Conservation (phyloP, 1,284 basidiomycete genomes). For the Tilletia horrida region DNA sequence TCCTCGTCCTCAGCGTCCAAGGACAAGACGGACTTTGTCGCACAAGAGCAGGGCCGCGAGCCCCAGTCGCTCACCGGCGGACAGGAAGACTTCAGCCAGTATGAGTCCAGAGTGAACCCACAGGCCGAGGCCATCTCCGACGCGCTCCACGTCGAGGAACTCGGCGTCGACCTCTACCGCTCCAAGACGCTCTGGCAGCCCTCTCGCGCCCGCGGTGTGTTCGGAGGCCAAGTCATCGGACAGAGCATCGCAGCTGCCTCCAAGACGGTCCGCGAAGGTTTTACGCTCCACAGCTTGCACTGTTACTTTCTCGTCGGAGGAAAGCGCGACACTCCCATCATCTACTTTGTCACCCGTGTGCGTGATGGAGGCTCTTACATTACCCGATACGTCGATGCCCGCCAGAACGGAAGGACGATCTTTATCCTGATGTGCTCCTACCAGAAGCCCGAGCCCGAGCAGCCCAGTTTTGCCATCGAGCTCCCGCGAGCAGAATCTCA, state of each 20-base stretch:
- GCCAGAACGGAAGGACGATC: conserved; percentile 39
- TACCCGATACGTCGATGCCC: conserved; percentile 46
- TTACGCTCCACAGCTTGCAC: conserved; percentile 41
- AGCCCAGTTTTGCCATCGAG: conserved; percentile 45
- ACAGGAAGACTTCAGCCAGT: conserved; percentile 15
- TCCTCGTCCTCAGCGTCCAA: neutral
- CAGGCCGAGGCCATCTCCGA: conserved; percentile 31
- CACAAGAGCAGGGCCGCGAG: conserved; percentile 15
- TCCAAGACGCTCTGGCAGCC: conserved; percentile 43
- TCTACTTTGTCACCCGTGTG: conserved; percentile 44
- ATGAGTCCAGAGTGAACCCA: conserved; percentile 8
- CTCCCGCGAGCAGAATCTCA: conserved; percentile 25
- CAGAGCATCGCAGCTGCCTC: conserved; percentile 43
- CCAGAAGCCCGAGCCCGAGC: conserved; percentile 43
- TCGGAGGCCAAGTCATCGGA: conserved; percentile 51
- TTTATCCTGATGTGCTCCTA: conserved; percentile 50
- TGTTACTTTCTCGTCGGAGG: conserved; percentile 50
- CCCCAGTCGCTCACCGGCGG: conserved; percentile 14
- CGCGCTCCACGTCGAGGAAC: conserved; percentile 43
- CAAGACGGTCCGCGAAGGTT: conserved; percentile 38
- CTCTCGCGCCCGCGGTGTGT: conserved; percentile 46
- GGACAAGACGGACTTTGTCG: conserved; percentile 12
- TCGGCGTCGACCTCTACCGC: conserved; percentile 40
- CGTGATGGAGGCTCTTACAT: conserved; percentile 51
- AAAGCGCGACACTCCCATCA: conserved; percentile 38